Evolutionary conservation across 108 stramenopile genomes (phyloP), one percentile per base, ranked within the genome.

Genomic region (Epithemia pelagica): DNA sequence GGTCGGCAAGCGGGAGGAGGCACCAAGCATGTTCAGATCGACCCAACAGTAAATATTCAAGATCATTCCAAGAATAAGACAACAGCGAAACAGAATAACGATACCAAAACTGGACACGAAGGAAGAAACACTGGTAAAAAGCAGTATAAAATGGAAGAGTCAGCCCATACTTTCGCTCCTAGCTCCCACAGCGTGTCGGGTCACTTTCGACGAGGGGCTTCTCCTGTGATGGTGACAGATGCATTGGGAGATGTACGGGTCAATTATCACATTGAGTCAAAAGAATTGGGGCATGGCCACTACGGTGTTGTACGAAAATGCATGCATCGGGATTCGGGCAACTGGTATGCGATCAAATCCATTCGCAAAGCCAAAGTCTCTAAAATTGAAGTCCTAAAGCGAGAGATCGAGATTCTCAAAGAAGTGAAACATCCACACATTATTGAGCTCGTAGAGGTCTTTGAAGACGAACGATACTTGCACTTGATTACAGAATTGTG

Each of bases 351-450:
- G 31, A 92, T 95, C 65, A 95, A 95, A 76, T 89, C 87, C 22
- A 95, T 92, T 51, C 79, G 91, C 51, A 95, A 95, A 68, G 64
- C 76, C 30, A 92, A 95, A 71, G 91, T 92, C 53, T 80, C 80
- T 29, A 95, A 95, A 68, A 83, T 92, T 59, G 91, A 92, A 61
- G 91, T 92, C 0, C 70, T 95, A 26, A 90, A 89, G 62, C 82
- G 94, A 19, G 94, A 95, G 74, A 89, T 95, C 54, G 82, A 79
- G 22, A 80, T 95, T 2, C 67, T 95, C 57, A 83, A 79, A 62
- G 94, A 95, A 67, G 89, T 94, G 24, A 73, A 86, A 28, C 94
- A 96, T 69, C 94, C 93, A 10, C 83, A 96, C 66, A 98, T 98
- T 65, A 90, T 96, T 66, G 68, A 79, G 28, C 67, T 96, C 58